Evolutionary conservation across 371 early-diverging fungal species (phyloP), one percentile per base, ranked within the genome.

Genomic region (Neoconidiobolus thromboides): DNA sequence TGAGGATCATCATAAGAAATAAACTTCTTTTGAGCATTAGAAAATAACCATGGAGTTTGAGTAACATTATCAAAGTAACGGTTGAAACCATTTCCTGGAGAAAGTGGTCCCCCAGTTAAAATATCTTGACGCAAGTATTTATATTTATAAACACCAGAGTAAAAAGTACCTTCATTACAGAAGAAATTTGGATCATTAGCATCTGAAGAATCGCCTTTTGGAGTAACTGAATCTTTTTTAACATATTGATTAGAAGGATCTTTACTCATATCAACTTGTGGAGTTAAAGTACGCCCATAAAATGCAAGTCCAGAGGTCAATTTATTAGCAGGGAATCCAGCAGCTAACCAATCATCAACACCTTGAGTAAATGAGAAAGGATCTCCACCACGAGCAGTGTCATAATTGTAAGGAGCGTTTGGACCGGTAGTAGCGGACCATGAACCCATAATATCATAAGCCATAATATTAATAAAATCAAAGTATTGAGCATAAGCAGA

Each of bases 1-100:
- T 64, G 55, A 26, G 76, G 73, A 63, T 82, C 83, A 61, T 86
- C 83, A 60, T 82, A 86, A 10, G 79, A 75, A 46, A 86, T 73
- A 55, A 74, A 81, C 0, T 67, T 70, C 44, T 76, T 73, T 44
- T 67, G 64, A 1, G 68, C 58, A 2, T 74, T 66, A 47, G 79
- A 76, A 71, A 78, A 83, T 60, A 84, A 64, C 84, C 83, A 83
- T 12, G 85, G 85, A 0, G 85, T 83, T 65, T 77, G 66, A 15
- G 81, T 69, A 5, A 65, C 65, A n/a, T 72, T 63, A 55, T 84
- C 86, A 80, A 77, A 82, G 61, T 77, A 60, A 10, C 61, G 61
- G 1, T 7, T 60, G 66, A 68, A 72, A 0, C 66, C 64, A 10
- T 59, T 43, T 0, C 61, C 75, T 2, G 83, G 67, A 26, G 67